Base-by-base conservation (phyloP, 2,329 filamentous ascomycete species). In the Epicoccum nigrum region DNA sequence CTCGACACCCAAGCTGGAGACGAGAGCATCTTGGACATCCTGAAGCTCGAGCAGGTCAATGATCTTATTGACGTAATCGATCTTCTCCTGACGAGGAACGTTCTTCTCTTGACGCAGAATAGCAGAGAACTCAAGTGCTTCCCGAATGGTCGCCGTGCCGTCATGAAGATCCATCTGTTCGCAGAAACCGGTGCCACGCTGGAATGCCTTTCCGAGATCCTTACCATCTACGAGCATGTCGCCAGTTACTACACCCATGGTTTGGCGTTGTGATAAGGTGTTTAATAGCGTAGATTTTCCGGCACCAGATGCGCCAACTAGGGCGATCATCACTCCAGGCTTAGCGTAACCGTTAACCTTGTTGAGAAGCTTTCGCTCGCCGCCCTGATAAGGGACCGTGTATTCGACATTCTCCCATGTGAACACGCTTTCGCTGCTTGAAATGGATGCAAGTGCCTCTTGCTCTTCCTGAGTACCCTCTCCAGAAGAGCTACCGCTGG, bases 281-380 rank as follows among this genome's bases (percentile, higher is more conserved):
- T 94, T 92, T 15, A 95, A 79, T 0, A 95, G 76, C 0, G 90
- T 94, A 0, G 89, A 92, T 74, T 95, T 95, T 11, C 90, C 91
- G 7, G 91, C 90, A 1, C 87, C 87, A 0, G 87, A 90, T 1
- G 88, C 88, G 45, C 91, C 91, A 79, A 94, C 90, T 1, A 95
- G 77, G 0, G 90, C 90, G 34, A 90, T 85, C 82, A 95, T 86
- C 15, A 88, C 74, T 15, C 90, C 90, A 1, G 90, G 90, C 64
- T 91, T 92, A 1, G 86, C 89, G 60, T 89, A 93, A 1, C 90
- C 90, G 50, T 80, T 86, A 52, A 94, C 83, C 4, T 85, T 80
- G 63, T 89, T 87, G 39, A 90, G 76, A 1, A 90, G 77, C 67
- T 84, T 81, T 30, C 83, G 80, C 43, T 84, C 79, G 37, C 84